These are phyloP conservation scores for Melanogaster broomeanus DNA, from an alignment of 768 basidiomycete species.

Conservation along the genomic window DNA sequence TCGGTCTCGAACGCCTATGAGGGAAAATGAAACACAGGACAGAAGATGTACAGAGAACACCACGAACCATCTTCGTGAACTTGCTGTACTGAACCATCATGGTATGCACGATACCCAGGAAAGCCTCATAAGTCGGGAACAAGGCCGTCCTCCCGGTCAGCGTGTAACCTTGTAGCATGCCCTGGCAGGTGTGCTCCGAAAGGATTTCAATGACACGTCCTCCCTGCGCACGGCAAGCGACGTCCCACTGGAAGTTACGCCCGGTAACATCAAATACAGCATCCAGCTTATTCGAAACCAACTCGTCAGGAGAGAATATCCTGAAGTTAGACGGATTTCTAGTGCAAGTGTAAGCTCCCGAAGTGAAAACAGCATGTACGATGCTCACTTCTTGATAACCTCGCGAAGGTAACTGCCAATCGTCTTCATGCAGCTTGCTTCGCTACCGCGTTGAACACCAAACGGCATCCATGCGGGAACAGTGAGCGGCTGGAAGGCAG, in stretches of 20 bases:
- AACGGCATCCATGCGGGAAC: conserved; percentile 67
- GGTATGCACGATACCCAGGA: conserved; percentile 86
- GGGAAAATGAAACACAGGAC: not conserved
- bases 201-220: conserved; percentile 89
- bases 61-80: conserved; percentile 76
- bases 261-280: conserved; percentile 67
- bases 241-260: conserved; percentile 88
- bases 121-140: conserved; percentile 91
- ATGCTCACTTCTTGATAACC: conserved; percentile 53
- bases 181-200: conserved; percentile 86
- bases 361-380: not conserved
- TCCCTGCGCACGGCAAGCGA: conserved; percentile 61
- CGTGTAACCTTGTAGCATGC: conserved; percentile 91
- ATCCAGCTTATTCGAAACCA: conserved; percentile 87
- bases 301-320: conserved; percentile 90
- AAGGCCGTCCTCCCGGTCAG: conserved; percentile 84
- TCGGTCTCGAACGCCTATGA: conserved; percentile 53
- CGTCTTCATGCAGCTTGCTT: conserved; percentile 79
- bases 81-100: conserved; percentile 92
- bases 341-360: not conserved
- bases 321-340: conserved; percentile 80
- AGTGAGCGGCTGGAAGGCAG: conserved; percentile 57
- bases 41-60: conserved; percentile 8
- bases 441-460: conserved; percentile 50
- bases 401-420: conserved; percentile 58